A percentile compares a stretch with the other conserved stretches of the same genome.
Evolutionary conservation across 345 rosid genomes (phyloP).

Genomic region (Zanthoxylum bungeanum): DNA sequence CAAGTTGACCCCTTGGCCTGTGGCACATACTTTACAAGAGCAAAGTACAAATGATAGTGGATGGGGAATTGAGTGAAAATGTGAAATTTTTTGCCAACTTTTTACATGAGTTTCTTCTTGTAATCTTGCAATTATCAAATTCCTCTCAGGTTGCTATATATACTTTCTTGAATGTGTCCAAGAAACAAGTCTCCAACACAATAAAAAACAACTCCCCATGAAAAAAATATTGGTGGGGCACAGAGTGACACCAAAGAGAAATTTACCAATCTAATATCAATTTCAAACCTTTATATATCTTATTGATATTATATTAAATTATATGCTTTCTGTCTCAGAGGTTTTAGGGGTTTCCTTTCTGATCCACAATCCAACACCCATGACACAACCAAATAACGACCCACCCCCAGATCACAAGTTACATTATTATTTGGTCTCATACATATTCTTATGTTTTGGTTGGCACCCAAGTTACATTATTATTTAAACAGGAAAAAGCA

Average conservation of each 20-base stretch:
- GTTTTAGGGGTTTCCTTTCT: slow-evolving; percentile 40
- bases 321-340: slow-evolving; percentile 32
- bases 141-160: slow-evolving; percentile 13
- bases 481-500: background rate
- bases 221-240: slow-evolving; percentile 2
- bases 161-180: slow-evolving; percentile 17
- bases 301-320: slow-evolving; percentile 15
- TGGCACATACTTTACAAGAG: slow-evolving; percentile 22
- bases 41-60: slow-evolving; percentile 44
- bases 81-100: slow-evolving; percentile 22
- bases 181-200: slow-evolving; percentile 26
- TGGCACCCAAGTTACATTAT: slow-evolving; percentile 6
- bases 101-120: slow-evolving; percentile 29
- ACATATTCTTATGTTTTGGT: slow-evolving; percentile 1
- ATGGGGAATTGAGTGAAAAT: slow-evolving; percentile 38
- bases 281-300: slow-evolving; percentile 19
- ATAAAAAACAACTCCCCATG: too few species aligned
- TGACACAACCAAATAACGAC: slow-evolving; percentile 31
- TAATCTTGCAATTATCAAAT: too few species aligned
- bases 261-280: slow-evolving; percentile 25
- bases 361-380: slow-evolving; percentile 46
- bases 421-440: too few species aligned
- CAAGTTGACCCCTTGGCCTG: slow-evolving; percentile 20
- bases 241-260: background rate
- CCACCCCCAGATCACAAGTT: background rate